Evolutionary conservation across 257 asterid species (phyloP).

Genomic region (Pogostemon cablin): DNA sequence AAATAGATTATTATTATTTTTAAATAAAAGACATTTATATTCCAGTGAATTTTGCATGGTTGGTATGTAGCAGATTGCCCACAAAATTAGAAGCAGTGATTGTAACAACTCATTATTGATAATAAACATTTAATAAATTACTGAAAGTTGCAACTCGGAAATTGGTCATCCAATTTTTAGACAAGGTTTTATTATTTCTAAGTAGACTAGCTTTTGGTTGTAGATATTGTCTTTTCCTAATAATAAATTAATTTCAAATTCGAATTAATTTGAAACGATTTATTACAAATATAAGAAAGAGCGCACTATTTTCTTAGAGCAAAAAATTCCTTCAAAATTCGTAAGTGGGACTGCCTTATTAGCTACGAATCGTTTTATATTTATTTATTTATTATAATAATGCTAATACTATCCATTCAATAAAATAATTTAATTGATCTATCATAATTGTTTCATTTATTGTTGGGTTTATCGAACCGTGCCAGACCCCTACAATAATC

Average conservation of each 20-base stretch:
- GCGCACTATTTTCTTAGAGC: too few relatives aligned
- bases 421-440: too few relatives aligned
- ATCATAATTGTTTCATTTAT: too few relatives aligned
- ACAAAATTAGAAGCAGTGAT: constrained; percentile 34
- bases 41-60: constrained; percentile 51
- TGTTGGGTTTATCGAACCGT: too few relatives aligned
- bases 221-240: constrained; percentile 2
- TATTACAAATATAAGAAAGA: too few relatives aligned
- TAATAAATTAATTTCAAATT: background rate
- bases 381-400: too few relatives aligned
- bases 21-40: background rate
- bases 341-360: too few relatives aligned
- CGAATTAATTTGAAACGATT: background rate
- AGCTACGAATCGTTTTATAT: too few relatives aligned
- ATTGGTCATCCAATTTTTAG: constrained; percentile 25
- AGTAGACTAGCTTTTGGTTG: constrained; percentile 8
- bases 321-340: too few relatives aligned
- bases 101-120: constrained; percentile 51
- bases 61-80: constrained; percentile 50
- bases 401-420: too few relatives aligned
- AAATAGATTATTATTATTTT: background rate
- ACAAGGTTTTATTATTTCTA: background rate
- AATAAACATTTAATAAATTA: constrained; percentile 41
- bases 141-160: constrained; percentile 36
- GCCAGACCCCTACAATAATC: too few relatives aligned